Evolutionary conservation across 257 asterid genomes (phyloP).

Genomic region (Nyctanthes arbortristis): DNA sequence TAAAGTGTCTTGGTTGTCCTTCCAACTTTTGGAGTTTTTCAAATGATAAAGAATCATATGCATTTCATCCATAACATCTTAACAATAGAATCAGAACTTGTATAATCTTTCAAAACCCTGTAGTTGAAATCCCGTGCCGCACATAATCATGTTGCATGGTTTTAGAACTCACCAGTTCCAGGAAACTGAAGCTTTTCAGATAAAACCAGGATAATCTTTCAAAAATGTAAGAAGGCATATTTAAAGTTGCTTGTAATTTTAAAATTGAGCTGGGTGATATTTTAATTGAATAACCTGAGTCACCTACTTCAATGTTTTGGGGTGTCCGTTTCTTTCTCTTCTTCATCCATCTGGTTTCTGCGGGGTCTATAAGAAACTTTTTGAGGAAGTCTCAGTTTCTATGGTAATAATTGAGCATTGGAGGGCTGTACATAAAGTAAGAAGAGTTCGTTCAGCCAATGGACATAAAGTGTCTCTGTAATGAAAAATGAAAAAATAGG

Average conservation of each 20-base stretch:
- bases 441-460: not conserved
- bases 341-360: not conserved
- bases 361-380: not conserved
- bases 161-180: not conserved
- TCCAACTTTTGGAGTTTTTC: not conserved
- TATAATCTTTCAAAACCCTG: not conserved
- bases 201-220: not conserved
- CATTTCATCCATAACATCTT: not conserved
- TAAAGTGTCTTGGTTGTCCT: not conserved
- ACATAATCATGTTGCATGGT: not conserved
- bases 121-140: not conserved
- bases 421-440: not conserved
- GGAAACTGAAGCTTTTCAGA: not conserved
- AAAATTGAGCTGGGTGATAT: not conserved
- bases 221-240: not conserved
- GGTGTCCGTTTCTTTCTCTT: not conserved
- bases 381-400: not conserved
- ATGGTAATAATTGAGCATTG: not conserved
- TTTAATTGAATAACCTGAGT: not conserved
- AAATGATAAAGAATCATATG: not conserved
- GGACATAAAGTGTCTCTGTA: not conserved
- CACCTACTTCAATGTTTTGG: not conserved
- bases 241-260: not conserved
- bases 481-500: not conserved
- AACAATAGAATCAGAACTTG: not conserved